Conservation (phyloP, 139 green algal species). For the Pleodorina starrii region DNA sequence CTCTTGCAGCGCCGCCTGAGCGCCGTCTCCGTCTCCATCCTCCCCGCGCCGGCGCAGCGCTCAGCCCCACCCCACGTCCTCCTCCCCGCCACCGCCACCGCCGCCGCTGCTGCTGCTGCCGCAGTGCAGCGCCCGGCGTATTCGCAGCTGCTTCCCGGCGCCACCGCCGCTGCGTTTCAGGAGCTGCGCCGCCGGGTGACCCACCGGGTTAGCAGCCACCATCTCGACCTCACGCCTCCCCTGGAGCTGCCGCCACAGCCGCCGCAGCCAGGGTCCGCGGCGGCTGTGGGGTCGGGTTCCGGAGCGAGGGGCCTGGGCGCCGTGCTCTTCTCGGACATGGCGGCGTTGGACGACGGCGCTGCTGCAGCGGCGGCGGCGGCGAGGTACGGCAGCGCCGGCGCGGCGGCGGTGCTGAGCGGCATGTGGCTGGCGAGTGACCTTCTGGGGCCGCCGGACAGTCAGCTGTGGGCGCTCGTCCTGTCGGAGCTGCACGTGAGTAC, state of each 20-base stretch:
- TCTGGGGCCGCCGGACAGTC: slow-evolving; percentile 16
- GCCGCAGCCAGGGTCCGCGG: too few relatives aligned
- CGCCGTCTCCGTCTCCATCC: background rate
- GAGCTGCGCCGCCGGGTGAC: background rate
- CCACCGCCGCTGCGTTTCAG: slow-evolving; percentile 9
- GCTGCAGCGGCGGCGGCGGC: background rate
- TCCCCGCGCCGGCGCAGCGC: too few relatives aligned
- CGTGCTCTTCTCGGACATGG: slow-evolving; percentile 28
- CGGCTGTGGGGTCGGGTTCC: too few relatives aligned
- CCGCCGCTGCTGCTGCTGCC: background rate
- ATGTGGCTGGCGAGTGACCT: background rate
- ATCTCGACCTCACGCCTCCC: slow-evolving; percentile 11
- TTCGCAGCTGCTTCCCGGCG: background rate
- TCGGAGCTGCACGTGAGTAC: slow-evolving; percentile 23
- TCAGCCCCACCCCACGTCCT: too few relatives aligned
- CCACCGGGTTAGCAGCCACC: slow-evolving; percentile 30
- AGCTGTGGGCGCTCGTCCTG: slow-evolving; percentile 35
- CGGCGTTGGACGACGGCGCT: background rate
- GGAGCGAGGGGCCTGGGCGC: background rate
- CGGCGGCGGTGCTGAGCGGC: background rate
- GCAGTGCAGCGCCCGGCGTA: too few relatives aligned
- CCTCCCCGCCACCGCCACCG: background rate
- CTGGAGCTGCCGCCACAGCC: too few relatives aligned
- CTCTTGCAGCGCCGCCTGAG: background rate
- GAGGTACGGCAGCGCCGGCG: background rate